A percentile compares a stretch with the other conserved stretches of the same genome.
phyloP scores from a whole-genome alignment of 306 rosid genomes.

The Begonia fuchsioides region DNA sequence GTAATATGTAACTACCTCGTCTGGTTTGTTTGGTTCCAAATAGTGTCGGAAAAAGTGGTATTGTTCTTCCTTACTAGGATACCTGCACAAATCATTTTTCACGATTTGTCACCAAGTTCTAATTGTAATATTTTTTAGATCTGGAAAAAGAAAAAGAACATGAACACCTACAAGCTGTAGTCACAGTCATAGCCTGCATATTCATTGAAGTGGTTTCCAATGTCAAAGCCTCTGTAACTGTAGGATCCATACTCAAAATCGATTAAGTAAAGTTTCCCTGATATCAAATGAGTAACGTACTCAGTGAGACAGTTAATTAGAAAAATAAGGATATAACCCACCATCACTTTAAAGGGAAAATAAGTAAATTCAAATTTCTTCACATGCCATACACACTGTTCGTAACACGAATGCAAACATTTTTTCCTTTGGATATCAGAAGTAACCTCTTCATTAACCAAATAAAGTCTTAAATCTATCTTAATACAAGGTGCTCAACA shows the following conservation, averaged over 20 bases:
- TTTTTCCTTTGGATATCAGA: no score
- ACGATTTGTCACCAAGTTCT: constrained; percentile 7
- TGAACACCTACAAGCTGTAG: constrained; percentile 44
- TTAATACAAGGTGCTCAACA: no score
- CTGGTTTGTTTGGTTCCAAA: constrained; percentile 59
- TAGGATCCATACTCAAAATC: constrained; percentile 96
- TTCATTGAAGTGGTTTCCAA: constrained; percentile 94
- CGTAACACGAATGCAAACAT: no score
- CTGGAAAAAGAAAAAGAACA: constrained; percentile 2
- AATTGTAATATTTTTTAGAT: constrained; percentile 1
- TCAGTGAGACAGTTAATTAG: no score
- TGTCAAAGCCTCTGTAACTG: constrained; percentile 88
- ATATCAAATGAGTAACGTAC: not conserved
- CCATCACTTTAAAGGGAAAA: no score
- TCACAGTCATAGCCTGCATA: constrained; percentile 87
- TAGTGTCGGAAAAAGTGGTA: constrained; percentile 81
- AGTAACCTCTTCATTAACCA: no score
- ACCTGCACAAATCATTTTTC: constrained; percentile 26
- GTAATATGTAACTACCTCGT: constrained; percentile 28
- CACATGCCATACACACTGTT: no score
- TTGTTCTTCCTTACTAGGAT: constrained; percentile 63
- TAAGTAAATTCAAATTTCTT: no score
- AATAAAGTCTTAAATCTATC: no score
- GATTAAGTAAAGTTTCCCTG: constrained; percentile 74
- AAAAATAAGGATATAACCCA: no score